Percentiles rank a stretch among this genome's conserved stretches.
These are phyloP conservation scores for Paspalum vaginatum DNA, from an alignment of 176 grass and related monocot genomes.

Conservation along the genomic window DNA sequence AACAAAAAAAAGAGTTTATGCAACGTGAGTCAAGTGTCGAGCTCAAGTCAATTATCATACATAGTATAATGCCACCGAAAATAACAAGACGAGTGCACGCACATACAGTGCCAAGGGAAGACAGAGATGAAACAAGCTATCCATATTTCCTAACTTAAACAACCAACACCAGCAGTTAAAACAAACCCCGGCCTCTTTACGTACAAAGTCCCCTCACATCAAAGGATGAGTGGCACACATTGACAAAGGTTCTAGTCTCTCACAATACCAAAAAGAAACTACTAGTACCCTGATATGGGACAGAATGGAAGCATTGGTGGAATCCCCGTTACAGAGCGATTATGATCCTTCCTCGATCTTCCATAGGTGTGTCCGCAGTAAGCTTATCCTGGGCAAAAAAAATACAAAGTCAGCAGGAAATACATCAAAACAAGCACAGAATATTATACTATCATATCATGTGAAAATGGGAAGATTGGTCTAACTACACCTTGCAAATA, in stretches of 20 bases:
- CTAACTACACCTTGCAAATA: too few species aligned
- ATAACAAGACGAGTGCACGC: neutral
- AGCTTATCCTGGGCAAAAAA: conserved; percentile 34
- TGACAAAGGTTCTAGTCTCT: conserved; percentile 24
- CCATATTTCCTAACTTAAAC: conserved; percentile 42
- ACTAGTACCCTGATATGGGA: neutral
- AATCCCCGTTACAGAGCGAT: neutral
- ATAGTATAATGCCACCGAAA: neutral
- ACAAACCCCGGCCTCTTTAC: conserved; percentile 22
- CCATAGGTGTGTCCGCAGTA: conserved; percentile 12
- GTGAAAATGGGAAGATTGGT: neutral
- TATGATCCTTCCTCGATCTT: conserved; percentile 18
- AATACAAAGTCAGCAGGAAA: neutral
- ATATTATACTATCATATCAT: neutral
- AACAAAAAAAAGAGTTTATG: too few species aligned
- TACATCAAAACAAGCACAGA: neutral
- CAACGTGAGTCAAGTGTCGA: too few species aligned
- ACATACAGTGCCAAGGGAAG: neutral
- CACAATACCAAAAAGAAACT: conserved; percentile 6
- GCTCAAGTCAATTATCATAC: too few species aligned
- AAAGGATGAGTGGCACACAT: conserved; percentile 28
- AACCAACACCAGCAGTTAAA: conserved; percentile 31
- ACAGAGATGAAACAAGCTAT: conserved; percentile 21
- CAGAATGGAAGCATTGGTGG: neutral
- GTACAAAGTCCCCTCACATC: conserved; percentile 44